Conservation (phyloP, 345 rosid species). For the Turritis glabra region DNA sequence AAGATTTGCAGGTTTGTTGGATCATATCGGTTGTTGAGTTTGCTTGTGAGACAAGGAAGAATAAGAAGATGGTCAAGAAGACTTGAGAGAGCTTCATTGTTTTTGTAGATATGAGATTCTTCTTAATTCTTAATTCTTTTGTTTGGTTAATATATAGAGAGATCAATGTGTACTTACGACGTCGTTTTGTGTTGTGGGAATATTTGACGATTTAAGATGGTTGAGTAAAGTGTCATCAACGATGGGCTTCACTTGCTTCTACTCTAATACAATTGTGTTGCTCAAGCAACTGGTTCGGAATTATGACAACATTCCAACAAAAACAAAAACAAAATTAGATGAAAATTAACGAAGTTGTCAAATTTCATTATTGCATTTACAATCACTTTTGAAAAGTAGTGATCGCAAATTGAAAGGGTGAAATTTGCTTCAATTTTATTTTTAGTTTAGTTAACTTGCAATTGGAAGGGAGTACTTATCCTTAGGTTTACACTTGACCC, state of each 20-base stretch:
- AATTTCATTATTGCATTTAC: neutral
- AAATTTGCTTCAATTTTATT: neutral
- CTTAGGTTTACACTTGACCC: too few relatives aligned
- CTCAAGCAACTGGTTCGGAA: neutral
- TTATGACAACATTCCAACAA: neutral
- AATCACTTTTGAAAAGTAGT: too few relatives aligned
- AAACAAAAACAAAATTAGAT: neutral
- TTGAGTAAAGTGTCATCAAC: constrained; percentile 34
- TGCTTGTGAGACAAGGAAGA: constrained; percentile 21
- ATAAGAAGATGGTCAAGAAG: neutral
- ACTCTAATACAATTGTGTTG: constrained; percentile 15
- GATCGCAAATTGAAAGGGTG: neutral
- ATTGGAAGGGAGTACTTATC: too few relatives aligned
- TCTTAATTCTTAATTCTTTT: neutral
- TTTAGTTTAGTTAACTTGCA: too few relatives aligned
- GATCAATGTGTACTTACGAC: neutral
- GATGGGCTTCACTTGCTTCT: constrained; percentile 27
- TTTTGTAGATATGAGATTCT: neutral
- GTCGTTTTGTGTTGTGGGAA: neutral
- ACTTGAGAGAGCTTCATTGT: constrained; percentile 28
- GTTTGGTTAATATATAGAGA: constrained; percentile 6
- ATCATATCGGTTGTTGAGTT: constrained; percentile 38
- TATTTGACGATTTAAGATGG: neutral
- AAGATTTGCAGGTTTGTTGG: constrained; percentile 48
- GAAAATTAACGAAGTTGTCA: neutral